Evolutionary conservation across 768 basidiomycete species (phyloP), one percentile per base, ranked within the genome.

Genomic region (Kwoniella europaea): DNA sequence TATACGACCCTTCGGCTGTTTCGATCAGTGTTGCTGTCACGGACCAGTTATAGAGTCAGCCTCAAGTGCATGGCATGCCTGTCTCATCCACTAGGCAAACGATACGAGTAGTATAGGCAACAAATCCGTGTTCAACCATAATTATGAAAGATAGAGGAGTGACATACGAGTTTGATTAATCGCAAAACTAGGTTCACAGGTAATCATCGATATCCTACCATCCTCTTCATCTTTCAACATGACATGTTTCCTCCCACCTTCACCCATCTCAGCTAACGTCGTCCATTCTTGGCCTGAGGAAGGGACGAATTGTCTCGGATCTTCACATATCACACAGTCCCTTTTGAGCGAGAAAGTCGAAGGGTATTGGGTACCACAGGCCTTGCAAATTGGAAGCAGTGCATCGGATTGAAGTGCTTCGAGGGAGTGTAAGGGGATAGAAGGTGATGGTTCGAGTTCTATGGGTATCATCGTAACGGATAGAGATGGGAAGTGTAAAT

Each of bases 121-220:
- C 35, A 35, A 35, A 35, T 35, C 35, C 35, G 35, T 35, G 6
- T 22, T 22, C 55, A 4, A 16, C 20, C 0, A 27, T 58, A 58
- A 15, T 3, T 58, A 35, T 35, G 35, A 50, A 13, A 50, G 46
- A 50, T 7, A 50, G 10, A 50, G 13, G 41, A n/a, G 35, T 13
- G 9, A 76, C 78, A 64, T 46, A 83, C 82, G 82, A 50, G 78
- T 77, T 68, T 83, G 82, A 43, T 76, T 76, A n/a, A 83, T 83
- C 7, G 65, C 82, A 66, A 80, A 78, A 3, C 64, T 61, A 3
- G 82, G 81, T 62, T 79, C 74, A 12, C 77, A 78, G 24, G 65
- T 60, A 16, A 83, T 79, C 41, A 75, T 71, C 15, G 42, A 65
- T 6, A 82, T 74, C 63, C 82, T 63, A 46, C 67, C 65, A 72